Base-by-base conservation (phyloP, 208 protist genomes). In the Trypanosoma congolense region DNA sequence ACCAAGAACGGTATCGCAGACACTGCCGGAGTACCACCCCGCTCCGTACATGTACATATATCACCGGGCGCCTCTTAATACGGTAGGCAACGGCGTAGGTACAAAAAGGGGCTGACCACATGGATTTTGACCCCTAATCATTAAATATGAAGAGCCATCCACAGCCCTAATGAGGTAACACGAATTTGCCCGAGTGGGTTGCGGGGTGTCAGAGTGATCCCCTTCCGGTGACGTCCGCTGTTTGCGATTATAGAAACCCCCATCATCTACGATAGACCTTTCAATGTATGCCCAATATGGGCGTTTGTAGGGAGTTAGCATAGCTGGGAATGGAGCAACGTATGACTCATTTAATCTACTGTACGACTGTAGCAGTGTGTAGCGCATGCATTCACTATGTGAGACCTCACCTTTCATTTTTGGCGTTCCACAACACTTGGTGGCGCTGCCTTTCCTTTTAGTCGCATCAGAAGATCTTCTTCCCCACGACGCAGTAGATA, bases 291-390 rank as follows among this genome's bases (percentile, higher is more conserved):
- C 35, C 61, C 61, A 67, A 35, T 54, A 58, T 22, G 53, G 25
- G 12, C 61, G 61, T 29, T 55, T 43, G 38, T 68, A 73, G n/a
- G 67, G 67, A 40, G 59, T 73, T 19, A 73, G 54, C 24, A 73
- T 51, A 52, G 67, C 53, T n/a, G 67, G 67, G 46, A 73, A 73
- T 16, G 45, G 31, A 24, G 44, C 41, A 12, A 54, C 42, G 53
- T 56, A 68, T 8, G 45, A 26, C 0, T 41, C 53, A 28, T 73
- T 73, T 41, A 68, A 63, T 41, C 46, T 52, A 57, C 58, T 42
- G 40, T 73, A 73, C 19, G 67, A 73, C 2, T 53, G 58, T 9
- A 43, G 26, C 19, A 73, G 60, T 54, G 58, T 43, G 46, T 63
- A 36, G 25, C 67, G 28, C 22, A 43, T 44, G 42, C 9, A 5